Conservation (phyloP, 2,329 filamentous ascomycete genomes). For the Stagonosporopsis vannaccii region DNA sequence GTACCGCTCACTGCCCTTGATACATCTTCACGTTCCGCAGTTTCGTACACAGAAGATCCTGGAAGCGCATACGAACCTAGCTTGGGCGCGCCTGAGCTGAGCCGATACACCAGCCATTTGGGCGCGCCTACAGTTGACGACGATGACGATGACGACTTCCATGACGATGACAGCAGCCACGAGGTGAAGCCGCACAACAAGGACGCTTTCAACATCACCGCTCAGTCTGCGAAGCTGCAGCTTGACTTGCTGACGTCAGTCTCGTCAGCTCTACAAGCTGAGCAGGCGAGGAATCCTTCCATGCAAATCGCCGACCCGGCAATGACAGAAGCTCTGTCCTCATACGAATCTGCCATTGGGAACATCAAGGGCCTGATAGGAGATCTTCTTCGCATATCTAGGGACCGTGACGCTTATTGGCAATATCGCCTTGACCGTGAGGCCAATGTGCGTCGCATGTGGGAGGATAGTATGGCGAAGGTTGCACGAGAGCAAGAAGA, state of each 20-base stretch:
- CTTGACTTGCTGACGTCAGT: slow-evolving; percentile 89
- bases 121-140: slow-evolving; percentile 62
- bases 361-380: slow-evolving; percentile 85
- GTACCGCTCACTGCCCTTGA: slow-evolving; percentile 55
- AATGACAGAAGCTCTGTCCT: slow-evolving; percentile 77
- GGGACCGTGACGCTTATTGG: slow-evolving; percentile 95
- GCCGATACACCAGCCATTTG: slow-evolving; percentile 57
- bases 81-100: slow-evolving; percentile 61
- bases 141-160: slow-evolving; percentile 75
- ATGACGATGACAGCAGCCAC: slow-evolving; percentile 79
- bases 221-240: slow-evolving; percentile 91
- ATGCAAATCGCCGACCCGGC: slow-evolving; percentile 78
- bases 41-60: slow-evolving; percentile 63
- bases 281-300: slow-evolving; percentile 73
- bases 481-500: slow-evolving; percentile 95
- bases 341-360: slow-evolving; percentile 88
- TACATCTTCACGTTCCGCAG: slow-evolving; percentile 49
- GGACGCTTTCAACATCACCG: slow-evolving; percentile 96
- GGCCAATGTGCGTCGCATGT: slow-evolving; percentile 89
- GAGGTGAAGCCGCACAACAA: slow-evolving; percentile 78
- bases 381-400: slow-evolving; percentile 88
- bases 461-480: slow-evolving; percentile 97
- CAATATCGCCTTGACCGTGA: slow-evolving; percentile 93
- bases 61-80: slow-evolving; percentile 66
- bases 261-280: slow-evolving; percentile 77